Evolutionary conservation across 805 yeast genomes (phyloP), one percentile per base, ranked within the genome.

Genomic region (Candida odintsovae): DNA sequence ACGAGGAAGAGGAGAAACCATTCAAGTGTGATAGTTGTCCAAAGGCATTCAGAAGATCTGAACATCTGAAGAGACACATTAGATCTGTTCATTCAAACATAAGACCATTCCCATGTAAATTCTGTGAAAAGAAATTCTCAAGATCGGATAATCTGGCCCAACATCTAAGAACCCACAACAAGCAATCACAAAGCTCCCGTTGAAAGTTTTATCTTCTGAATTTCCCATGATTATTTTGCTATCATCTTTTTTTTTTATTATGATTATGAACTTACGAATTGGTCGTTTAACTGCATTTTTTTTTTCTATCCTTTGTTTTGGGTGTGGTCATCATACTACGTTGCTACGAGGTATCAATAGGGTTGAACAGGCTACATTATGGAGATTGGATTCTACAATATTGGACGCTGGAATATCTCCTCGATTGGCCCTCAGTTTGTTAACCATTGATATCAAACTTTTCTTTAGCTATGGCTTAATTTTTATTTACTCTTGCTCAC

Each of bases 21-120:
- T 83, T 74, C 57, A 73, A 75, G 42, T 84, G 90, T 61, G 76
- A 75, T 31, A 73, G 72, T 53, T 84, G 92, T 63, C 71, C 76
- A 36, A 73, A 89, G 50, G 62, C 72, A 29, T 85, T 85, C 65
- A 79, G 83, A 58, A 72, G 92, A 51, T 86, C 82, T 56, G 92
- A 85, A 57, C 92, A 85, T 62, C 67, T 85, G 56, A 83, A 83
- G 57, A 72, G 92, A 51, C 92, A 85, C 56, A 73, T 82, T 55
- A 69, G 90, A 50, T 81, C 89, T 2, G 70, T 85, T 50, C 92
- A 85, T 58, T 80, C 85, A 33, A 73, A 81, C 45, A 85, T 80
- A 47, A 83, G 83, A 64, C 92, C 89, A 0, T 82, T 72, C 62
- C 76, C 73, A 42, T 83, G 89, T 57, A 66, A 69, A 20, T 71